Base-by-base conservation (phyloP, 2,329 filamentous ascomycete species). In the Fusarium sp. region DNA sequence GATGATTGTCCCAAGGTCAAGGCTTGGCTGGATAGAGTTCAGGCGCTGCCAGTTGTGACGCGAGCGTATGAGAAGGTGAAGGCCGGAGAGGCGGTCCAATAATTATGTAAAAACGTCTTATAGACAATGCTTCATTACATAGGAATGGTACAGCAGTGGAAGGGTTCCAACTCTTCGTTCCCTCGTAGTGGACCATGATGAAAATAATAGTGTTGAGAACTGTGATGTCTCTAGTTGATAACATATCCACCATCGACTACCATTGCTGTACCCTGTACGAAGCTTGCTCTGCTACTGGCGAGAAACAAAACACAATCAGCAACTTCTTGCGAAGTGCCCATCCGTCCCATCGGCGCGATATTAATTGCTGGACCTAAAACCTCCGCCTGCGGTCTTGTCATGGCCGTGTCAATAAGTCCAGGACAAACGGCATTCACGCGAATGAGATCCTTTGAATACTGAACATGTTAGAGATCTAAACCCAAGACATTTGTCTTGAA, bases 391-490 rank as follows among this genome's bases (percentile, higher is more conserved):
- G 17, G 77, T 71, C 15, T 76, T 80, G 81, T 82, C 77, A 85
- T 80, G 0, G 82, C 81, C 5, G 83, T 84, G 32, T 82, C 80
- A 24, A 85, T 90, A 62, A 91, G 88, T 0, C 90, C 89, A 0
- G 90, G 89, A 32, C 86, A 89, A 48, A 91, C 85, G 20, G 88
- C 90, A 74, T 92, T 81, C 23, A 81, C 68, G 5, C 79, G 71
- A 28, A 81, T 79, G 1, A 71, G 71, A 30, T 81, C 77, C 3
- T 65, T 64, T 0, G 85, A 83, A 68, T 88, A 87, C 65, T 88
- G 83, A 20, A 87, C 6, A 2, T 4, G 20, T 61, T 20, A 52
- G 40, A 9, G 2, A 17, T 2, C 11, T 4, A 6, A 3, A 14
- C 14, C 0, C 4, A 11, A 26, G 5, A 11, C 10, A 2, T 1